A percentile compares a stretch with the other conserved stretches of the same genome.
Evolutionary conservation across 2,329 filamentous ascomycete genomes (phyloP).

Genomic region (Verticillium dahliae): DNA sequence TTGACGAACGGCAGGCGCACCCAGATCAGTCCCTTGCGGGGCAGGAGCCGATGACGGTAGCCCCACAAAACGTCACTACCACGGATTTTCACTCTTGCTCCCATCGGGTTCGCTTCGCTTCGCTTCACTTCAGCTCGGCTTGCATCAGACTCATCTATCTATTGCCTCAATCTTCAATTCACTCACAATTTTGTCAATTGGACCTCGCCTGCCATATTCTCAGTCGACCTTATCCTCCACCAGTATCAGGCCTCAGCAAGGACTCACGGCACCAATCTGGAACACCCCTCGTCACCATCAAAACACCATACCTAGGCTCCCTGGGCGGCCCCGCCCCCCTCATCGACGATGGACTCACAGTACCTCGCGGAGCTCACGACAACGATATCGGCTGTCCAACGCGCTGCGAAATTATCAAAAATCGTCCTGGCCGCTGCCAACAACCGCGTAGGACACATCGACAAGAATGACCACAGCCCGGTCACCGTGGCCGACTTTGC

Average conservation of each 20-base stretch:
- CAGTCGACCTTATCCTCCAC: neutral
- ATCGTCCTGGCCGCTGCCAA: conserved; percentile 38
- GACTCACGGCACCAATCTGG: neutral
- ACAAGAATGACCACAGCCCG: conserved; percentile 47
- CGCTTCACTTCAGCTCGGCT: neutral
- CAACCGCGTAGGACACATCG: conserved; percentile 33
- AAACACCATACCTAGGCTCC: neutral
- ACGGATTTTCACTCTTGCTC: neutral
- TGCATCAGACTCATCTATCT: neutral
- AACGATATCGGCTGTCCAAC: conserved; percentile 34
- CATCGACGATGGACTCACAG: conserved; percentile 31
- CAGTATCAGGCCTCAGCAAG: neutral
- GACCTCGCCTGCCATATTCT: neutral
- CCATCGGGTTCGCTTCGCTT: neutral
- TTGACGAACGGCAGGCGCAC: neutral
- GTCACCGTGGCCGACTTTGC: conserved; percentile 56
- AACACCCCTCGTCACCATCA: neutral
- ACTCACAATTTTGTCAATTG: neutral
- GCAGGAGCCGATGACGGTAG: neutral
- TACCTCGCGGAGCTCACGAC: conserved; percentile 35
- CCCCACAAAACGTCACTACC: neutral
- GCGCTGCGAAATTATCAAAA: conserved; percentile 42
- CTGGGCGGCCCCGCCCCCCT: neutral
- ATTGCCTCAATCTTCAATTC: neutral
- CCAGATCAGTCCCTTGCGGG: neutral